phyloP scores from a whole-genome alignment of 306 rosid genomes.

The Malus asiatica region DNA sequence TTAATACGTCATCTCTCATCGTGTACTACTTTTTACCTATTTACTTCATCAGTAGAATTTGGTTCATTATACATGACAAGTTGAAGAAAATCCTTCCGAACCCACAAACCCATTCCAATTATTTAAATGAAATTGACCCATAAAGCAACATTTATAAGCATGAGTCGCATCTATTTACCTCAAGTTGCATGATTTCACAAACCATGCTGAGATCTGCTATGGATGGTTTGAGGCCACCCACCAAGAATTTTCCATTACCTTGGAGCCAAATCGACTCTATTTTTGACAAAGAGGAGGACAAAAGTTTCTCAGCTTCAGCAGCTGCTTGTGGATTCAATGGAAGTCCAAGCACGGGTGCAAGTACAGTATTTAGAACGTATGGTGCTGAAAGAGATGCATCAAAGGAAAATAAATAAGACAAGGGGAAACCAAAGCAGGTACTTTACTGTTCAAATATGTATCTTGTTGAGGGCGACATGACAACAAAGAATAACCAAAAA shows the following conservation, averaged over 20 bases:
- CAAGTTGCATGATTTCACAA: constrained; percentile 76
- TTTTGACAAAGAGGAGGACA: constrained; percentile 55
- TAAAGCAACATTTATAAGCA: not conserved
- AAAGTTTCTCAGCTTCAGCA: constrained; percentile 53
- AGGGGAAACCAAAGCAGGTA: constrained; percentile 8
- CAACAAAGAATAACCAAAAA: not conserved
- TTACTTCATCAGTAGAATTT: not conserved
- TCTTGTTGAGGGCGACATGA: not conserved
- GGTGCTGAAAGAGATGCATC: constrained; percentile 38
- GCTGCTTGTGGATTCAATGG: constrained; percentile 54
- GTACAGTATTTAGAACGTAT: constrained; percentile 42
- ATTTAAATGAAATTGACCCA: not conserved
- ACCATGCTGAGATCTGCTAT: constrained; percentile 78
- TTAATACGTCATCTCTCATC: not conserved
- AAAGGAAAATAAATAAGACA: constrained; percentile 1
- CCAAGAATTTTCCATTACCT: constrained; percentile 54
- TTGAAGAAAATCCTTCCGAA: not conserved
- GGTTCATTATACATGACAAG: not conserved
- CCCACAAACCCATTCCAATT: too few relatives aligned
- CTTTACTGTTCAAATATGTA: not conserved
- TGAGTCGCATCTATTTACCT: constrained; percentile 38
- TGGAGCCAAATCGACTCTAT: constrained; percentile 76
- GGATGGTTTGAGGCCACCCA: constrained; percentile 65
- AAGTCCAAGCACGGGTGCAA: constrained; percentile 62
- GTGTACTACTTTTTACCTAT: not conserved